Percentiles rank a stretch among this genome's conserved stretches.
Evolutionary conservation across 441 rosid species (phyloP).

Genomic region (Lagerstroemia fauriei): DNA sequence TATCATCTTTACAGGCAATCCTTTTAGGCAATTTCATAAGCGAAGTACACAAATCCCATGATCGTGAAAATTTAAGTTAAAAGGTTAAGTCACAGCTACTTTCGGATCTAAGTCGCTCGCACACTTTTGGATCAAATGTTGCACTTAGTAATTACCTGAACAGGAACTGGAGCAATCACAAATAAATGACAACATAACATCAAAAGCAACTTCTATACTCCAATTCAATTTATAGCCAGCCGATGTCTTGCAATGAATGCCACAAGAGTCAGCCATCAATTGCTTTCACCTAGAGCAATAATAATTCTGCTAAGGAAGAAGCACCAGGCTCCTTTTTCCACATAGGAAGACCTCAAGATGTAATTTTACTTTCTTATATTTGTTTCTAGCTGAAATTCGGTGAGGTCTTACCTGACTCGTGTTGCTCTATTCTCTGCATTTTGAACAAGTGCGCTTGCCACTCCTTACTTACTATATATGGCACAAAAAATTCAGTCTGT

Average conservation of each 20-base stretch:
- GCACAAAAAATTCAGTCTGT: neutral
- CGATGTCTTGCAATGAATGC: neutral
- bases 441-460: no score
- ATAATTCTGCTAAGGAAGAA: no score
- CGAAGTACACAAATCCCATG: neutral
- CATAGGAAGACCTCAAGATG: no score
- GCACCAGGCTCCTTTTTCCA: no score
- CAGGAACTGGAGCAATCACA: neutral
- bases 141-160: neutral
- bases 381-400: no score
- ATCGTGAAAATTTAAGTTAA: neutral
- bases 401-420: no score
- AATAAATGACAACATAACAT: neutral
- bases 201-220: no score
- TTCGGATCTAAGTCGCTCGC: no score
- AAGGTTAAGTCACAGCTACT: neutral
- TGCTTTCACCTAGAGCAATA: neutral
- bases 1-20: neutral
- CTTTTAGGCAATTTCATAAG: neutral
- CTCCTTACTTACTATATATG: no score
- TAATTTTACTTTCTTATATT: no score
- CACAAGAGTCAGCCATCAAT: neutral
- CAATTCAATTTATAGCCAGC: neutral
- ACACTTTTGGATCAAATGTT: neutral
- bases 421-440: no score